Evolutionary conservation across 768 basidiomycete species (phyloP), one percentile per base, ranked within the genome.

Genomic region (Fomitopsis pulvina): DNA sequence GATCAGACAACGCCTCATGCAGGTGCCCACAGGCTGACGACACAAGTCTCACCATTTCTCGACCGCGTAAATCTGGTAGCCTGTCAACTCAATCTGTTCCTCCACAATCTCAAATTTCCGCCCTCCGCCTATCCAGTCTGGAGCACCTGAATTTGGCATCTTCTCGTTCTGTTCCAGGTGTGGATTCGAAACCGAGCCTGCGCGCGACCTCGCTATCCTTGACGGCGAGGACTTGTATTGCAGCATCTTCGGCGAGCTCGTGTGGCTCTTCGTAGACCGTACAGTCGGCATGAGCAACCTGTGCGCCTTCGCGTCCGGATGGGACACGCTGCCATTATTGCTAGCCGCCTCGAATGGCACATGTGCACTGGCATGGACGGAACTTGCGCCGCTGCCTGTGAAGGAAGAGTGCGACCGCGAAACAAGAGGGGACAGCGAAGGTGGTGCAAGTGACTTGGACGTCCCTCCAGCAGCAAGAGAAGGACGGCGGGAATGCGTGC

Each of bases 61-160:
- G 8, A 92, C 90, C 0, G 87, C 89, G 62, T 91, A 92, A 49
- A 92, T 73, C 67, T 91, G 89, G 66, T 82, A 89, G 1, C 83
- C 83, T 18, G 71, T 61, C 21, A 87, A 60, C 40, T 79, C 67
- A 41, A 81, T 57, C 16, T 67, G 65, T 28, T 77, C 72, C 30
- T 75, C 68, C 7, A 72, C 71, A 48, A 79, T 64, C 57, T 76
- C 73, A 53, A 83, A 79, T 43, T 66, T 69, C 42, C 70, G 68
- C 18, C 72, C 70, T 9, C 67, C 60, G 1, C 72, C 73, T 16
- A 79, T 65, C 77, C 78, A 63, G 25, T 59, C 58, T 16, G 59
- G 52, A 11, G 27, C 41, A 25, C 37, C 57, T 42, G 32, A 43
- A 2, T 47, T n/a, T 2, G 28, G 39, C 26, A 41, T 51, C 52